Evolutionary conservation across 1,139 yeast genomes (phyloP).

Genomic region (Scheffersomyces insectosa): DNA sequence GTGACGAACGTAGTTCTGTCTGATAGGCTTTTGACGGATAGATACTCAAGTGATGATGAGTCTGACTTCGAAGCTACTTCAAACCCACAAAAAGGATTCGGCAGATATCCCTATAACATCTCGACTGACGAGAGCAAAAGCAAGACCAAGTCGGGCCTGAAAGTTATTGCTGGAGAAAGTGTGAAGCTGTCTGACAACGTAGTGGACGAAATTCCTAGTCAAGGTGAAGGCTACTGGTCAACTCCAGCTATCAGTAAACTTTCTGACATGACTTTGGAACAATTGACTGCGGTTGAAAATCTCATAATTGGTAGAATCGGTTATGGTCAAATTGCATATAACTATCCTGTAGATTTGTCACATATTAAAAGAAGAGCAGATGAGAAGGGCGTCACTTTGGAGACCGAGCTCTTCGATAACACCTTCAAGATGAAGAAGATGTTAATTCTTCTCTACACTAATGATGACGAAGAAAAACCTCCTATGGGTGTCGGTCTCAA

Average conservation of each 20-base stretch:
- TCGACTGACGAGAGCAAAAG: conserved; percentile 2
- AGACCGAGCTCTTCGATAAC: conserved; percentile 52
- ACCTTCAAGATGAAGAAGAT: conserved; percentile 58
- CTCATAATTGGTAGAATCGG: conserved; percentile 78
- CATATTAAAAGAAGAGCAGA: conserved; percentile 23
- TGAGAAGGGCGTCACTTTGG: conserved; percentile 29
- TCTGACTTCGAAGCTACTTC: conserved; percentile 14
- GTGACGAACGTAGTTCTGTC: conserved; percentile 18
- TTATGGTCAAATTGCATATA: conserved; percentile 73
- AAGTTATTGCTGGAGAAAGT: conserved; percentile 10
- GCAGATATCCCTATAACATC: conserved; percentile 18
- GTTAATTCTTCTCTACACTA: conserved; percentile 68
- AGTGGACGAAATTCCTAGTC: conserved; percentile 6
- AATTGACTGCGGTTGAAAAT: conserved; percentile 59
- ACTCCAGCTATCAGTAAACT: conserved; percentile 67
- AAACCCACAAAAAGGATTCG: conserved; percentile 4
- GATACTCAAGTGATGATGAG: conserved; percentile 20
- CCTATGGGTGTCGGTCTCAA: conserved; percentile 73
- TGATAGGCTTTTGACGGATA: conserved; percentile 19
- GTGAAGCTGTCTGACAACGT: conserved; percentile 7
- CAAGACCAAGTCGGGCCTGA: conserved; percentile 1
- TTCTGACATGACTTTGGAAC: conserved; percentile 43
- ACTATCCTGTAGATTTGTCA: conserved; percentile 71
- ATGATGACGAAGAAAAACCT: conserved; percentile 50
- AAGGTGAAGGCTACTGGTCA: conserved; percentile 70